A percentile compares a stretch with the other conserved stretches of the same genome.
Conservation (phyloP, 2,329 filamentous ascomycete species). For the Aspergillus nomiae region DNA sequence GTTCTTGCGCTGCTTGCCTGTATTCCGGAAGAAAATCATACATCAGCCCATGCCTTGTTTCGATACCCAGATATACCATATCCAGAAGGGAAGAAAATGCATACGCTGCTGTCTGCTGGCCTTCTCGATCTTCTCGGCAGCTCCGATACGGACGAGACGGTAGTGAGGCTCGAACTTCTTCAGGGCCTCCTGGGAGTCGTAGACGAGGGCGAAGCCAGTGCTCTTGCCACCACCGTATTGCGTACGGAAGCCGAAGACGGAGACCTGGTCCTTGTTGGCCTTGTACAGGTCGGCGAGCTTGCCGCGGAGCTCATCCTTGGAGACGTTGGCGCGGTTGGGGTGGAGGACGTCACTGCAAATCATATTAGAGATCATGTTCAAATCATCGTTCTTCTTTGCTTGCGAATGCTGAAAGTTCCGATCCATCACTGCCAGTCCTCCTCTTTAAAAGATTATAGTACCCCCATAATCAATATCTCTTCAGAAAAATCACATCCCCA, state of each 20-base stretch:
- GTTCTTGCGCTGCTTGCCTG: slow-evolving; percentile 99
- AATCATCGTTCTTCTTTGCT: not conserved
- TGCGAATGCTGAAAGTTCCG: not conserved
- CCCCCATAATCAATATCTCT: not conserved
- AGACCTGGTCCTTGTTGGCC: slow-evolving; percentile 95
- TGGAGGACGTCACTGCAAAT: slow-evolving; percentile 91
- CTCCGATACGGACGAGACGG: slow-evolving; percentile 90
- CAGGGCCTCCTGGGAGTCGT: slow-evolving; percentile 96
- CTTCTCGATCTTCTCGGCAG: slow-evolving; percentile 94
- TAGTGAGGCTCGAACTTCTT: slow-evolving; percentile 99
- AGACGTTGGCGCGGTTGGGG: slow-evolving; percentile 96
- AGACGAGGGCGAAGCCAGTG: slow-evolving; percentile 97
- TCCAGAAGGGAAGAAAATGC: slow-evolving; percentile 48
- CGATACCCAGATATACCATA: not conserved
- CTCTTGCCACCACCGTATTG: slow-evolving; percentile 99
- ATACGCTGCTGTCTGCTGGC: slow-evolving; percentile 98
- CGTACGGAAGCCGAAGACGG: slow-evolving; percentile 97
- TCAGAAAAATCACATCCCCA: not conserved
- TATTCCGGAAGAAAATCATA: slow-evolving; percentile 27
- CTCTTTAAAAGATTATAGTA: not conserved
- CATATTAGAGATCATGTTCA: slow-evolving; percentile 13
- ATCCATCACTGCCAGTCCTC: not conserved
- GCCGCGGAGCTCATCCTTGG: slow-evolving; percentile 95
- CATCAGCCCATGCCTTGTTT: slow-evolving; percentile 2
- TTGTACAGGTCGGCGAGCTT: slow-evolving; percentile 98